Percentiles rank a stretch among this genome's conserved stretches.
Evolutionary conservation across 192 early-diverging fungal genomes (phyloP).

Genomic region (Backusella tuberculispora): DNA sequence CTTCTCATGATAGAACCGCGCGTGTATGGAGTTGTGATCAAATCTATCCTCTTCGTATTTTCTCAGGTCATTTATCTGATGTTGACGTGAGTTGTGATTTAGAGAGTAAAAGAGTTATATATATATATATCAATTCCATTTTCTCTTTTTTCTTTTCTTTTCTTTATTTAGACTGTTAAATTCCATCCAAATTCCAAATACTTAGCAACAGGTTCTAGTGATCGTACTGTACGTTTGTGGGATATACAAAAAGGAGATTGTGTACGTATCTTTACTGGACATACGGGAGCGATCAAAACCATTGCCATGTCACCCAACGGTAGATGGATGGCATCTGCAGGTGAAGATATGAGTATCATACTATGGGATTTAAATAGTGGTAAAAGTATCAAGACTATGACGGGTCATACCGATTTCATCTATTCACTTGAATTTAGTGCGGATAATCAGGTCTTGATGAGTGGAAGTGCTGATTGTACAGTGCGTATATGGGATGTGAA

Average conservation of each 20-base stretch:
- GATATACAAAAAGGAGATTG: conserved; percentile 86
- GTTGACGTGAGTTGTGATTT: conserved; percentile 74
- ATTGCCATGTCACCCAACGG: conserved; percentile 95
- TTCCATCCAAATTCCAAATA: conserved; percentile 99
- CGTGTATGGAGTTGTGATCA: conserved; percentile 97
- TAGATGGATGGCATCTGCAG: conserved; percentile 84
- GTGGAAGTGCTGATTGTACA: conserved; percentile 85
- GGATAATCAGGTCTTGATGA: conserved; percentile 82
- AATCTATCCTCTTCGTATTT: conserved; percentile 93
- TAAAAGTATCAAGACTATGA: conserved; percentile 77
- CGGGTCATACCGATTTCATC: conserved; percentile 85
- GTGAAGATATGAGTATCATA: conserved; percentile 76
- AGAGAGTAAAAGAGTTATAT: no score
- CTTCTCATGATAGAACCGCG: conserved; percentile 95
- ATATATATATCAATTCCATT: no score
- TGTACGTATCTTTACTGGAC: conserved; percentile 90
- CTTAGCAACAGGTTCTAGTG: conserved; percentile 89
- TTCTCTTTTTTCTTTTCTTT: no score
- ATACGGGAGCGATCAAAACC: conserved; percentile 79
- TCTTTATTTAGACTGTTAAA: conserved; percentile 64
- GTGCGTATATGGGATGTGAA: conserved; percentile 91
- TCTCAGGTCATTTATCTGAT: conserved; percentile 97
- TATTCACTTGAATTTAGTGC: conserved; percentile 87
- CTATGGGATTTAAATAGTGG: conserved; percentile 94
- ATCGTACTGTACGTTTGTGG: conserved; percentile 90